Conservation (phyloP, 106 monocot species). For the Acorus gramineus region DNA sequence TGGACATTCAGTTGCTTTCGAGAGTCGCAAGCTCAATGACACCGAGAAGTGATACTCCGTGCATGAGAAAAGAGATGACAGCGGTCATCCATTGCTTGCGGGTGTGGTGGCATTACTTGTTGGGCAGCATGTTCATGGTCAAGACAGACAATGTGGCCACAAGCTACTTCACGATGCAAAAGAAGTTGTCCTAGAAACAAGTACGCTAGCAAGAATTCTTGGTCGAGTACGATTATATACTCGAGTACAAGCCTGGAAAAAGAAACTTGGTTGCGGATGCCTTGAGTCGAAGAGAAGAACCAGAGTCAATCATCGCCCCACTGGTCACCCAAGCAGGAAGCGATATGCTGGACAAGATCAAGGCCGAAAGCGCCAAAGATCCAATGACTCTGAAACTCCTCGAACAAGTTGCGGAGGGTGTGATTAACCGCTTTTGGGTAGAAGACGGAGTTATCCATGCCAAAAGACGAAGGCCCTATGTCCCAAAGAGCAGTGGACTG, state of each 20-base stretch:
- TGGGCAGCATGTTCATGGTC: too few species aligned
- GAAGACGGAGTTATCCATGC: background rate
- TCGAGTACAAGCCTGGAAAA: background rate
- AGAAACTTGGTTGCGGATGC: background rate
- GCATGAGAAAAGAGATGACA: constrained; percentile 4
- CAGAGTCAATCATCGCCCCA: background rate
- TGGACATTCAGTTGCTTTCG: background rate
- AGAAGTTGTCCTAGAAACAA: background rate
- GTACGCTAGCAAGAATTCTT: too few species aligned
- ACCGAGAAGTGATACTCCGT: background rate
- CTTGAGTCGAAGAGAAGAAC: background rate
- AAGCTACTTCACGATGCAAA: background rate
- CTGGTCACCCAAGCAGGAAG: background rate
- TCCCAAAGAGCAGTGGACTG: background rate
- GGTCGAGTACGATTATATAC: too few species aligned
- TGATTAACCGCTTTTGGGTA: background rate
- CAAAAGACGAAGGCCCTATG: background rate
- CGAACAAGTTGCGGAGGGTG: background rate
- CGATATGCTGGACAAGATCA: background rate
- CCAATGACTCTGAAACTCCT: background rate
- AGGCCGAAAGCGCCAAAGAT: background rate
- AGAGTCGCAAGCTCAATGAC: constrained; percentile 1
- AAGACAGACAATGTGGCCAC: background rate
- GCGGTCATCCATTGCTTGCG: background rate
- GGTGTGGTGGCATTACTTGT: background rate